Conservation (phyloP, 768 basidiomycete genomes). For the Thelephora aurantiotincta region DNA sequence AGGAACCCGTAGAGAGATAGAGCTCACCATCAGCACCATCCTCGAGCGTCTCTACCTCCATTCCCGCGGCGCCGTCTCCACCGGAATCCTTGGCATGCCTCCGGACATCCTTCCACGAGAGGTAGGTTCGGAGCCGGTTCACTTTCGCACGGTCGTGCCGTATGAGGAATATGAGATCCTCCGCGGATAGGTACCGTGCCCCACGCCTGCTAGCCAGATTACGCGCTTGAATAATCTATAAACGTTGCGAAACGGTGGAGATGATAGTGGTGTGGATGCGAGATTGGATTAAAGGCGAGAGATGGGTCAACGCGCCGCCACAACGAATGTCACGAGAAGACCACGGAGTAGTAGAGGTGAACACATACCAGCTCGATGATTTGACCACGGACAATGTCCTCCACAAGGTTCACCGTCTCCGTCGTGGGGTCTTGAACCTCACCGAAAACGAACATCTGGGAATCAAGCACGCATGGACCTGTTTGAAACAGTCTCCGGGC, state of each 20-base stretch:
- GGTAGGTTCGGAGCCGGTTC: constrained; percentile 81
- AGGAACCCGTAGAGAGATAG: background rate
- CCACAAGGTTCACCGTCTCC: constrained; percentile 87
- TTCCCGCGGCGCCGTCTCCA: constrained; percentile 65
- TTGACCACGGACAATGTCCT: constrained; percentile 85
- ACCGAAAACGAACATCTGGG: constrained; percentile 92
- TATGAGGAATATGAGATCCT: constrained; percentile 94
- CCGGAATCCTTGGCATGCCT: constrained; percentile 89
- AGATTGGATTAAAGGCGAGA: background rate
- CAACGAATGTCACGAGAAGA: background rate
- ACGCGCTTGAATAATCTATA: constrained; percentile 80
- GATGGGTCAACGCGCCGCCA: background rate
- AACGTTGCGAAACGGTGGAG: constrained; percentile 3
- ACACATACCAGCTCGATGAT: constrained; percentile 86
- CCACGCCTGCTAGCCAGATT: constrained; percentile 70
- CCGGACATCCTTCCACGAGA: constrained; percentile 95
- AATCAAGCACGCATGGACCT: background rate
- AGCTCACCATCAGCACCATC: constrained; percentile 66
- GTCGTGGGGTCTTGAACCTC: constrained; percentile 83
- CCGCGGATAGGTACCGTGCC: constrained; percentile 76
- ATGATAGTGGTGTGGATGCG: too few species aligned
- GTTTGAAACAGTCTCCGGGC: background rate
- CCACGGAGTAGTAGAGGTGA: too few species aligned
- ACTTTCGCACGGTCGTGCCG: constrained; percentile 90
- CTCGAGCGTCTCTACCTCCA: constrained; percentile 73